phyloP scores from a whole-genome alignment of 257 asterid genomes.

The Jacaranda copaia region DNA sequence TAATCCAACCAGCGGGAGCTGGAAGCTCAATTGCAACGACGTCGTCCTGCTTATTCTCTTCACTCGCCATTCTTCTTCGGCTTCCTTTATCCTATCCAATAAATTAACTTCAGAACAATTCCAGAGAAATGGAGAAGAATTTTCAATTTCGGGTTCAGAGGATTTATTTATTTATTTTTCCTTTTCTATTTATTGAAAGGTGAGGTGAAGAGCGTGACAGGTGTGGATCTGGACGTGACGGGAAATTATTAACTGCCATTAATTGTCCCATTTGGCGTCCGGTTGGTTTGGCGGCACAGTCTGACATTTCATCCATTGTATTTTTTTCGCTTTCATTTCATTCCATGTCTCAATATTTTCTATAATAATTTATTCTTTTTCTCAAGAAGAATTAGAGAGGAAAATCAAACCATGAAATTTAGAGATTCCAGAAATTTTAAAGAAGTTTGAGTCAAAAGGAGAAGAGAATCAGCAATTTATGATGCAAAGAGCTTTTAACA shows the following conservation, averaged over 20 bases:
- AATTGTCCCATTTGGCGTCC: conserved; percentile 46
- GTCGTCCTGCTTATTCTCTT: conserved; percentile 43
- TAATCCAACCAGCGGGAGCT: conserved; percentile 67
- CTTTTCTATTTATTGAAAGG: conserved; percentile 27
- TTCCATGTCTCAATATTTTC: no score
- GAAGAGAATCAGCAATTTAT: no score
- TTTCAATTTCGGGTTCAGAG: background rate
- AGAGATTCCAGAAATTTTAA: no score
- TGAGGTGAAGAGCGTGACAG: conserved; percentile 54
- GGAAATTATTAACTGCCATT: conserved; percentile 30
- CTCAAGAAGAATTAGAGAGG: no score
- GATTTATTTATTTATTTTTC: background rate
- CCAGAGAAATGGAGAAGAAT: background rate
- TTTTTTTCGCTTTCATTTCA: background rate
- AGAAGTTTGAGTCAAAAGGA: no score
- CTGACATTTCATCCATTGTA: conserved; percentile 1
- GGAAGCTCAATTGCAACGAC: conserved; percentile 54
- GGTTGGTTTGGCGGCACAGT: conserved; percentile 45
- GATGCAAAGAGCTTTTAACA: no score
- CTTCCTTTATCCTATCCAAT: background rate
- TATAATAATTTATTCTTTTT: no score
- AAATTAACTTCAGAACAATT: conserved; percentile 11
- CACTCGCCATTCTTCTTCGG: conserved; percentile 43
- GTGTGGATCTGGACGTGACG: conserved; percentile 54
- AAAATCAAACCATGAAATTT: no score